These are phyloP conservation scores for Trichoderma asperelloides DNA, from an alignment of 495 filamentous ascomycete species.

Conservation along the genomic window DNA sequence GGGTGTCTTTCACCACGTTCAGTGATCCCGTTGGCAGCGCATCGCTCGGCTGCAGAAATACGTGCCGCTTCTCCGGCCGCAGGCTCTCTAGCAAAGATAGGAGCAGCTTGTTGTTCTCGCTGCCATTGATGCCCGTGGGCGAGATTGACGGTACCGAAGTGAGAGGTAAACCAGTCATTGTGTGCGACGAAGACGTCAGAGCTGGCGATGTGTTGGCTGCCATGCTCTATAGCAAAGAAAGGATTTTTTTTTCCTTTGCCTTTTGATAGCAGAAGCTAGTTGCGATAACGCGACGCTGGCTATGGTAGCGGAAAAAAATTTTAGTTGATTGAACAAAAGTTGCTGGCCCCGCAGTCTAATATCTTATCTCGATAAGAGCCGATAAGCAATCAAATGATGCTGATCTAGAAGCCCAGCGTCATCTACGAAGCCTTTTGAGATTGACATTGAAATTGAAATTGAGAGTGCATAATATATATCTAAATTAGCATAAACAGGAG, in stretches of 20 bases:
- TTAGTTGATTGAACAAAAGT: background rate
- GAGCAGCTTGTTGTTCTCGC: constrained; percentile 26
- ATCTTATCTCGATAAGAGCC: background rate
- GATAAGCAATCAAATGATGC: background rate
- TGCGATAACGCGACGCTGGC: background rate
- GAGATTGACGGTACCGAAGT: constrained; percentile 20
- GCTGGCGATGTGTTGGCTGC: constrained; percentile 41
- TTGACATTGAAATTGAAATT: background rate
- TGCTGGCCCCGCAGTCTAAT: background rate
- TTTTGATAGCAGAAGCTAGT: constrained; percentile 8
- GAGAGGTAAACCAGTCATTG: constrained; percentile 33
- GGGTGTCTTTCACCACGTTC: constrained; percentile 59
- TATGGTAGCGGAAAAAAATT: constrained; percentile 4
- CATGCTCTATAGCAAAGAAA: background rate
- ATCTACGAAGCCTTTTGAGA: background rate
- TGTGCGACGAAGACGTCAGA: constrained; percentile 48
- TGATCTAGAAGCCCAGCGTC: background rate
- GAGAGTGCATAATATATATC: too few species aligned
- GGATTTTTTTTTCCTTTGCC: background rate
- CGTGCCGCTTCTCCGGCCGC: constrained; percentile 39
- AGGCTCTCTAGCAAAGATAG: constrained; percentile 38
- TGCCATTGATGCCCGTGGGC: constrained; percentile 21
- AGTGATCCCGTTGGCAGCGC: constrained; percentile 56
- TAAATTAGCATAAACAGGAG: too few species aligned
- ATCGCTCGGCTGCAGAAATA: constrained; percentile 60